Evolutionary conservation across 345 rosid species (phyloP).

Genomic region (Gossypium rotundifolium): DNA sequence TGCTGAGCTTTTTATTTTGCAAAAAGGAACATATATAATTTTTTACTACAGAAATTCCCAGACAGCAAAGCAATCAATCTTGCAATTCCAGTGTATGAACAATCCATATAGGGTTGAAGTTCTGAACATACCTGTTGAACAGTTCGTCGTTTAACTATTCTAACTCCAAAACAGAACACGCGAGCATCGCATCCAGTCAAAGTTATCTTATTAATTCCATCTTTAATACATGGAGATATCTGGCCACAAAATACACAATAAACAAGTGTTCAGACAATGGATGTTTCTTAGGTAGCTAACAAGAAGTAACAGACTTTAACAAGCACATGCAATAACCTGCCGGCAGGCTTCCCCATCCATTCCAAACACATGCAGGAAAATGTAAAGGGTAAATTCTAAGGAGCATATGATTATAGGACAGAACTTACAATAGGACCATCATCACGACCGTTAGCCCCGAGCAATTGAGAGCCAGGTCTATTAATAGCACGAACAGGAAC

Average conservation of each 20-base stretch:
- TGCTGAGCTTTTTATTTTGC: neutral
- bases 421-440: constrained; percentile 62
- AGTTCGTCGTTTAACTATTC: constrained; percentile 68
- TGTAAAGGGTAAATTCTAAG: neutral
- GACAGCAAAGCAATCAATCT: neutral
- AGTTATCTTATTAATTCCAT: constrained; percentile 76
- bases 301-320: neutral
- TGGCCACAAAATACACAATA: constrained; percentile 24
- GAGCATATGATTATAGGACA: neutral
- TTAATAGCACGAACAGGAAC: constrained; percentile 68
- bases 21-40: neutral
- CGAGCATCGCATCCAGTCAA: constrained; percentile 86
- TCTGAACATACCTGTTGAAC: constrained; percentile 61
- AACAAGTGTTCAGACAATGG: neutral
- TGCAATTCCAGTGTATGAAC: neutral
- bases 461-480: constrained; percentile 82
- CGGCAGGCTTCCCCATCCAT: neutral
- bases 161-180: constrained; percentile 78
- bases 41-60: neutral
- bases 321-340: neutral
- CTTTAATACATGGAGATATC: constrained; percentile 66
- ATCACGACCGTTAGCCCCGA: constrained; percentile 96
- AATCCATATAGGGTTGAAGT: neutral
- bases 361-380: neutral
- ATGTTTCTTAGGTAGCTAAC: neutral